phyloP scores from a whole-genome alignment of 495 filamentous ascomycete species.

The Xylaria cubensis region DNA sequence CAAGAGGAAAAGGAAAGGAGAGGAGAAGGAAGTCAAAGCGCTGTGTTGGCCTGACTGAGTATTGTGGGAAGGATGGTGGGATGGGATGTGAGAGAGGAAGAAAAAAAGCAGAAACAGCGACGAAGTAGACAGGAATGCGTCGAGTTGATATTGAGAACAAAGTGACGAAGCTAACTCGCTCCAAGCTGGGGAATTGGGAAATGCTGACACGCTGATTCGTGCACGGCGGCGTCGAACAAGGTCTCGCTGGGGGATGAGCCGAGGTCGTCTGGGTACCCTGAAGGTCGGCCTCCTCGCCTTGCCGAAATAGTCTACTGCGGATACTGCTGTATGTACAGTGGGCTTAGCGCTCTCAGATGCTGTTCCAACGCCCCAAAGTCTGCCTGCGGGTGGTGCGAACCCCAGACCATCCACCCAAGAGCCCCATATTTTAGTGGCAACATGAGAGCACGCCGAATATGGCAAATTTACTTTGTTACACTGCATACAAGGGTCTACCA shows the following conservation, averaged over 20 bases:
- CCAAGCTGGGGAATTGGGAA: conserved; percentile 42
- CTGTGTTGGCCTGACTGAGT: conserved; percentile 7
- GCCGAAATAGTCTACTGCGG: background rate
- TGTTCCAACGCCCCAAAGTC: conserved; percentile 2
- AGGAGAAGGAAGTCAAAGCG: conserved; percentile 25
- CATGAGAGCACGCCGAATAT: background rate
- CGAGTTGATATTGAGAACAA: conserved; percentile 45
- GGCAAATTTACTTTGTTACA: background rate
- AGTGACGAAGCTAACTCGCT: conserved; percentile 32
- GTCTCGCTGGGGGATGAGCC: conserved; percentile 33
- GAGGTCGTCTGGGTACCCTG: conserved; percentile 36
- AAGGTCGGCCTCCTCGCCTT: background rate
- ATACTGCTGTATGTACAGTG: conserved; percentile 4
- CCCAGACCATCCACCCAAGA: conserved; percentile 4
- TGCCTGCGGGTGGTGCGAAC: conserved; percentile 3
- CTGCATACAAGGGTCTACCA: background rate
- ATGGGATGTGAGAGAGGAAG: conserved; percentile 30
- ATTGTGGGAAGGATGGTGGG: conserved; percentile 2
- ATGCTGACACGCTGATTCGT: conserved; percentile 57
- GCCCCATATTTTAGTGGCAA: conserved; percentile 3
- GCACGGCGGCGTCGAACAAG: conserved; percentile 23
- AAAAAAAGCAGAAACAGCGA: conserved; percentile 26
- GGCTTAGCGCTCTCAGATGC: background rate
- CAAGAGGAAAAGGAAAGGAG: background rate
- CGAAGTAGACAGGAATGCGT: conserved; percentile 36